Base-by-base conservation (phyloP, 164 flowering plant genomes). In the Echeveria elegans region DNA sequence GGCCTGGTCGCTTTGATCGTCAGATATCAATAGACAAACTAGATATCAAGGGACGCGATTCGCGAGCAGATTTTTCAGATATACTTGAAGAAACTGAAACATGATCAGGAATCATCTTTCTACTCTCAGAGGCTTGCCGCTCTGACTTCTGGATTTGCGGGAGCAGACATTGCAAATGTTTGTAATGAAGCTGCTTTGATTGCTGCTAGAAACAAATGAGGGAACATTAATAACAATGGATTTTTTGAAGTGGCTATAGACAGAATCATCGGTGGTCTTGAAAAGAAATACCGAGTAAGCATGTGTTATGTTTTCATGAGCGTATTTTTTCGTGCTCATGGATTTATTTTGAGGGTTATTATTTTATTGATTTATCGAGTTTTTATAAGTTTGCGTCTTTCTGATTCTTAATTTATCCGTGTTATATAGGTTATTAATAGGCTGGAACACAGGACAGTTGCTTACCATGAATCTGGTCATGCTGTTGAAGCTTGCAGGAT, bases 1-100 rank as follows among this genome's bases (percentile, higher is more conserved):
- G 97, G 79, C 96, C 96, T 66, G 96, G 96, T 36, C 82, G 97
- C 52, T 91, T 91, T 82, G 97, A 89, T 75, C 87, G 96, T n/a
- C 92, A 87, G 63, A 84, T 91, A 62, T 32, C 84, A n/a, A 82
- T 89, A 43, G 97, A 43, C 47, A 43, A 43, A 43, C 47, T 18
- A 11, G 47, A 43, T 43, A 43, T 43, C 18, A 43, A 43, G 47
- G 47, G 47, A 12, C 47, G 47, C n/a, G n/a, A n/a, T n/a, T n/a
- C n/a, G n/a, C 15, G 47, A 43, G n/a, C 47, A 43, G n/a, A 43
- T 43, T 43, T 43, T 43, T 43, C 47, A 43, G 47, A 43, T 43
- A 43, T 43, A 43, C 47, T 43, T 43, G 47, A 43, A 43, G 47
- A 43, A 43, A 43, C 47, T 43, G 18, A 43, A 43, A 43, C 47